phyloP scores from a whole-genome alignment of 805 yeast species.

The Hermanozyma aechmeae region DNA sequence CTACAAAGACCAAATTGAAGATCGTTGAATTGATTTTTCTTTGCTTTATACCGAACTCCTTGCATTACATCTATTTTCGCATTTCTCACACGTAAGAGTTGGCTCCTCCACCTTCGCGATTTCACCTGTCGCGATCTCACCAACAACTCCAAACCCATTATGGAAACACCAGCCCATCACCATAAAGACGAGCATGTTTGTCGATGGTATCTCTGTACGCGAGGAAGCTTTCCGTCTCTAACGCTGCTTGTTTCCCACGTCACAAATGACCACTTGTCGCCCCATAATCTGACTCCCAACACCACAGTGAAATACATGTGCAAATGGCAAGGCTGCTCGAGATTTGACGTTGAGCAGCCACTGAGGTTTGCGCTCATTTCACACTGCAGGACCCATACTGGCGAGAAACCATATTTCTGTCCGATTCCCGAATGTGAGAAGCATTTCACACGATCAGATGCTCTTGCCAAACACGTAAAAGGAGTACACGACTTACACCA shows the following conservation, averaged over 20 bases:
- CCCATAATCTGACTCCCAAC: conserved; percentile 5
- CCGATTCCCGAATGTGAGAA: conserved; percentile 57
- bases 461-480: conserved; percentile 54
- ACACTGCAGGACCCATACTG: conserved; percentile 58
- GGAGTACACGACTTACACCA: conserved; percentile 48
- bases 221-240: conserved; percentile 9
- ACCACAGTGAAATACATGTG: conserved; percentile 37
- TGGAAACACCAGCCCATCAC: too few species aligned
- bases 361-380: conserved; percentile 50
- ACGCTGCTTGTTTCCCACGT: conserved; percentile 24
- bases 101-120: too few species aligned
- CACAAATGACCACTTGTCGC: conserved; percentile 14
- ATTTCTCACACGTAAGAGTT: too few species aligned
- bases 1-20: too few species aligned
- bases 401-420: conserved; percentile 55
- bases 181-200: conserved; percentile 12
- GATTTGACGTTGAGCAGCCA: conserved; percentile 43
- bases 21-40: too few species aligned
- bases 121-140: too few species aligned
- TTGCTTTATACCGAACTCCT: too few species aligned
- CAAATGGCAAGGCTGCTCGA: conserved; percentile 52
- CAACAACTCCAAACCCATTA: too few species aligned
- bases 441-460: conserved; percentile 51
- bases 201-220: conserved; percentile 23
- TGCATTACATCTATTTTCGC: too few species aligned